Percentiles rank a stretch among this genome's conserved stretches.
Conservation (phyloP, 2,329 filamentous ascomycete genomes). For the Cercospora berteroae region DNA sequence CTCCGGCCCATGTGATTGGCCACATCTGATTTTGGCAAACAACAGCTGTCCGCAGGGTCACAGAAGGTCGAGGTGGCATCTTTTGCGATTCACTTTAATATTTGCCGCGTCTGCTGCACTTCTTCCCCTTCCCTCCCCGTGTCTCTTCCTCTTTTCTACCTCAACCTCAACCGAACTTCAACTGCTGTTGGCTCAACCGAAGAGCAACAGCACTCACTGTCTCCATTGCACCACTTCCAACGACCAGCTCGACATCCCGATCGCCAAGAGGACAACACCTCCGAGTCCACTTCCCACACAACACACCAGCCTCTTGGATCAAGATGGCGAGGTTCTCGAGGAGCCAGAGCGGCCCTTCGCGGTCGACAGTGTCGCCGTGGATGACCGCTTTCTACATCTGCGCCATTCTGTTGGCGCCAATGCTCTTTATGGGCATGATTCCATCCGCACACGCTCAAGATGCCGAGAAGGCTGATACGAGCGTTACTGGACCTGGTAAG, state of each 20-base stretch:
- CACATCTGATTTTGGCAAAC: neutral
- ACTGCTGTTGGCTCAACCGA: neutral
- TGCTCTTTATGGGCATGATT: conserved; percentile 72
- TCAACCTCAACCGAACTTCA: neutral
- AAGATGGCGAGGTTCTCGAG: conserved; percentile 39
- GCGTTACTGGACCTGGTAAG: conserved; percentile 64
- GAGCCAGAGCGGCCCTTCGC: conserved; percentile 32
- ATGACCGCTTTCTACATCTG: conserved; percentile 88
- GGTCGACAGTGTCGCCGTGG: conserved; percentile 51
- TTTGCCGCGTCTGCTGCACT: neutral
- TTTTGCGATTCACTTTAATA: neutral
- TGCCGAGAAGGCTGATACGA: conserved; percentile 72
- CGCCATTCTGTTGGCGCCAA: conserved; percentile 78
- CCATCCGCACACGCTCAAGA: conserved; percentile 62
- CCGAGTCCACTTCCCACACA: conserved; percentile 13
- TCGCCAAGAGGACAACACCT: conserved; percentile 4
- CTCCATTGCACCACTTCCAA: neutral
- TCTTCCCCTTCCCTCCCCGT: neutral
- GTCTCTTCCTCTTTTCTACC: neutral
- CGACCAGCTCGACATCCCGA: neutral
- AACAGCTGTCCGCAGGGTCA: conserved; percentile 4
- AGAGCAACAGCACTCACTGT: neutral
- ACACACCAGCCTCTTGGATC: conserved; percentile 29
- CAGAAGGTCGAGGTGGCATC: conserved; percentile 3
- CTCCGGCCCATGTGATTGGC: neutral